Evolutionary conservation across 164 flowering plant genomes (phyloP), one percentile per base, ranked within the genome.

Genomic region (Piper betle): DNA sequence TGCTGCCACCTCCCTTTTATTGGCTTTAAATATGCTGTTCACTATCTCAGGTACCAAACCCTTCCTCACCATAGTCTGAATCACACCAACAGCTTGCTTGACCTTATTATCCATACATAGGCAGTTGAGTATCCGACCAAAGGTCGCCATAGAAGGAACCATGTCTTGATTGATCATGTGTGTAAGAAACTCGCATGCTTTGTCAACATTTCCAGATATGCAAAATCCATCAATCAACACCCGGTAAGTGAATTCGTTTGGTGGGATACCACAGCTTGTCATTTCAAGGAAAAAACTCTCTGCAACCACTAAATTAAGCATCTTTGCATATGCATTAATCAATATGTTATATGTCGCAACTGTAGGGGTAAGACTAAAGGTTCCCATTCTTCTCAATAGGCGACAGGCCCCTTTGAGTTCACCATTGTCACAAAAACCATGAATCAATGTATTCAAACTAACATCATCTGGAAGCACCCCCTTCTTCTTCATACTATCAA

Each of bases 41-140:
- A 91, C 94, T 19, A 68, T 78, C 64, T 88, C 87, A 54, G 97
- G 97, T 52, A 86, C 90, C 66, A 88, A 63, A 58, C 81, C 92
- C 39, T 78, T 82, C 2, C 52, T 69, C 65, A 82, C 94, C 97
- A 91, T 91, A 19, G 77, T 76, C 66, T 72, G 79, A 66, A 91
- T 66, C 40, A 91, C 74, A 48, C 72, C 76, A 75, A 91, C 94
- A 56, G 97, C 96, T 55, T 86, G 83, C 53, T 57, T 69, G 62
- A 88, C 68, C 72, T 74, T 82, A 61, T 82, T 74, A 62, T 79
- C 74, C 53, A 79, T 66, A 59, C 90, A 88, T 8, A 88, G 82
- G 71, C 90, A 85, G 68, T 88, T 88, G 25, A 91, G 64, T 17
- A 88, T 86, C 55, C 80, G 79, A 59, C 97, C 96, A 69, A 85